These are phyloP conservation scores for Botryosphaeria dothidea DNA, from an alignment of 2,329 filamentous ascomycete species.

Conservation along the genomic window DNA sequence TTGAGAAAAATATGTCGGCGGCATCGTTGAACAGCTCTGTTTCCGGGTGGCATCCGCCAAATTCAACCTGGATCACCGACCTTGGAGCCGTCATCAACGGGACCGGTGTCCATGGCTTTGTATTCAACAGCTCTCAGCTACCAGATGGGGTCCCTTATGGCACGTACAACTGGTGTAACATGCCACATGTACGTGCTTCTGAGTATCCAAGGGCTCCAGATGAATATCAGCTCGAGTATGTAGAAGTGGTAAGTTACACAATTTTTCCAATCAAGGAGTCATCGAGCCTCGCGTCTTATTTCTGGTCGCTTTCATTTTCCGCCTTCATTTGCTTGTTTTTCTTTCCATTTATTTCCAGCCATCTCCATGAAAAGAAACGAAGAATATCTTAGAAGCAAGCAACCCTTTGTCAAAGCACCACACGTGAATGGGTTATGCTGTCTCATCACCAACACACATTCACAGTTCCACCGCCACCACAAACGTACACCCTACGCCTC, in stretches of 20 bases:
- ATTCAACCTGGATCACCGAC: slow-evolving; percentile 58
- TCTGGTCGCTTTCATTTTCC: too few species aligned
- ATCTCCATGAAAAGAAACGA: too few species aligned
- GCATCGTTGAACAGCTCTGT: slow-evolving; percentile 13
- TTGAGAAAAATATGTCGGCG: not conserved
- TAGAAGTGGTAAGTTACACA: not conserved
- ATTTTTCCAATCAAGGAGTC: too few species aligned
- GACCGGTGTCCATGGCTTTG: slow-evolving; percentile 69
- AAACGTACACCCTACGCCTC: slow-evolving; percentile 79
- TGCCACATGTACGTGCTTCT: slow-evolving; percentile 73
- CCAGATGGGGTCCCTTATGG: slow-evolving; percentile 58
- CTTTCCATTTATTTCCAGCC: not conserved
- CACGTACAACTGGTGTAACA: slow-evolving; percentile 81
- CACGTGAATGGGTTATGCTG: not conserved
- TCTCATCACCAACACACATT: not conserved
- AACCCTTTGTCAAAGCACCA: not conserved
- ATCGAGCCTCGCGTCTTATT: too few species aligned
- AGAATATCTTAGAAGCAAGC: not conserved
- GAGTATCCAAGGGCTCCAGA: slow-evolving; percentile 71
- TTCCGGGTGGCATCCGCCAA: slow-evolving; percentile 36
- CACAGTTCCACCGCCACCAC: slow-evolving; percentile 75
- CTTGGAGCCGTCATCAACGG: slow-evolving; percentile 58
- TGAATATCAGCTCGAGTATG: slow-evolving; percentile 37
- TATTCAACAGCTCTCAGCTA: slow-evolving; percentile 67
- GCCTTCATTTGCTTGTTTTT: too few species aligned